phyloP scores from a whole-genome alignment of 2,329 filamentous ascomycete genomes.

The Fusarium proliferatum region DNA sequence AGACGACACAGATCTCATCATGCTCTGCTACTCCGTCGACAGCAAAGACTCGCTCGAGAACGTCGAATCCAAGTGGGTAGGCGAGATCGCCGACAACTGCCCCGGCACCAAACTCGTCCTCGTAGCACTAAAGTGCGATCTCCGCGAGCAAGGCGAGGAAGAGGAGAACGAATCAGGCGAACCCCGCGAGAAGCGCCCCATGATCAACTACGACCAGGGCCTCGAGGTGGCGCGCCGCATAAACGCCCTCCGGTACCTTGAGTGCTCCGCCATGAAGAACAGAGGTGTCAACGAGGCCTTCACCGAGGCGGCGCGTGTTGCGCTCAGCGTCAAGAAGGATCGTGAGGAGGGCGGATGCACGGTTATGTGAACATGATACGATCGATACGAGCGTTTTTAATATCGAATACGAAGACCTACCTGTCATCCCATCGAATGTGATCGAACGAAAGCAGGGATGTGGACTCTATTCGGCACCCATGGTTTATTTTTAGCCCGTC shows the following conservation, averaged over 20 bases:
- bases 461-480: constrained; percentile 5
- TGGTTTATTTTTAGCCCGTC: constrained; percentile 9
- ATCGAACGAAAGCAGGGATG: constrained; percentile 18
- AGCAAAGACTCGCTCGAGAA: constrained; percentile 97
- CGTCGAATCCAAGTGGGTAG: constrained; percentile 98
- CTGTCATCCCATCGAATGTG: not conserved
- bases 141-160: constrained; percentile 82
- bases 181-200: constrained; percentile 71
- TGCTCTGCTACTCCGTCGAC: constrained; percentile 98
- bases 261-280: constrained; percentile 99
- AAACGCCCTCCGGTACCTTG: constrained; percentile 91
- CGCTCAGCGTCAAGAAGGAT: constrained; percentile 77
- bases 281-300: constrained; percentile 98
- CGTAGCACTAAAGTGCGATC: constrained; percentile 95
- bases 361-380: constrained; percentile 63
- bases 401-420: constrained; percentile 28
- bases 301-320: constrained; percentile 95
- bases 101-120: constrained; percentile 94
- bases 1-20: constrained; percentile 95
- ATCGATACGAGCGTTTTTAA: constrained; percentile 32
- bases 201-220: constrained; percentile 92
- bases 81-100: constrained; percentile 98
- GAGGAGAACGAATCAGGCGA: constrained; percentile 65
- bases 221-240: constrained; percentile 92
- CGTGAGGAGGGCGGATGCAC: constrained; percentile 70